These are phyloP conservation scores for Geotrichum fermentans DNA, from an alignment of 1,139 yeast species.

Conservation along the genomic window DNA sequence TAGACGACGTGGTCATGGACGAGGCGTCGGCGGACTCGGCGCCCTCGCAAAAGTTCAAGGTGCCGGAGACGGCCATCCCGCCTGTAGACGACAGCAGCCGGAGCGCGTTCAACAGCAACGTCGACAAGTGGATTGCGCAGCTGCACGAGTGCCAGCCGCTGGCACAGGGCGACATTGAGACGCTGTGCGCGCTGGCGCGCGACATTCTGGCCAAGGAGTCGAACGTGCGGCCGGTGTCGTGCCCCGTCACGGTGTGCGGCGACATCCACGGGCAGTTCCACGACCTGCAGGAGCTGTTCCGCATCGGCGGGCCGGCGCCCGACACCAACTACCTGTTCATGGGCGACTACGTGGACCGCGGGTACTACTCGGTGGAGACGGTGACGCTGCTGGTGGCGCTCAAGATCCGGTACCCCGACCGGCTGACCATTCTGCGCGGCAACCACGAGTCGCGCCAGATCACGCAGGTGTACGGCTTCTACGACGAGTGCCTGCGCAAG, in stretches of 20 bases:
- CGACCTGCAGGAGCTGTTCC: constrained; percentile 81
- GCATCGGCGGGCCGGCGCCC: constrained; percentile 86
- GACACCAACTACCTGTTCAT: constrained; percentile 72
- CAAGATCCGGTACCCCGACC: constrained; percentile 88
- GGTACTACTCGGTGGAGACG: constrained; percentile 91
- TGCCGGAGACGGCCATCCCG: neutral
- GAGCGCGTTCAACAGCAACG: constrained; percentile 2
- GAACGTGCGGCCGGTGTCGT: constrained; percentile 89
- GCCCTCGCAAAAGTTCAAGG: neutral
- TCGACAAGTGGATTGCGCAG: constrained; percentile 61
- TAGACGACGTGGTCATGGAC: constrained; percentile 8
- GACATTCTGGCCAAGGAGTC: constrained; percentile 87
- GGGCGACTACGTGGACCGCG: constrained; percentile 96
- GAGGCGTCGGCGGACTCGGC: neutral
- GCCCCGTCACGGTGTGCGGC: constrained; percentile 98
- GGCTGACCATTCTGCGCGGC: constrained; percentile 90
- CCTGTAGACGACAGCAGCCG: neutral
- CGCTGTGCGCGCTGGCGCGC: constrained; percentile 57
- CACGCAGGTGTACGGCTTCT: constrained; percentile 96
- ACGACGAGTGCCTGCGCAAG: constrained; percentile 93
- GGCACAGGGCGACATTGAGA: constrained; percentile 74
- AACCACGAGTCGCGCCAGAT: constrained; percentile 97
- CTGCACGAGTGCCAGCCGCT: constrained; percentile 76
- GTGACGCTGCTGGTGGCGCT: constrained; percentile 70
- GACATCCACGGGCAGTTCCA: constrained; percentile 97